Conservation (phyloP, 345 rosid species). For the Firmiana major region DNA sequence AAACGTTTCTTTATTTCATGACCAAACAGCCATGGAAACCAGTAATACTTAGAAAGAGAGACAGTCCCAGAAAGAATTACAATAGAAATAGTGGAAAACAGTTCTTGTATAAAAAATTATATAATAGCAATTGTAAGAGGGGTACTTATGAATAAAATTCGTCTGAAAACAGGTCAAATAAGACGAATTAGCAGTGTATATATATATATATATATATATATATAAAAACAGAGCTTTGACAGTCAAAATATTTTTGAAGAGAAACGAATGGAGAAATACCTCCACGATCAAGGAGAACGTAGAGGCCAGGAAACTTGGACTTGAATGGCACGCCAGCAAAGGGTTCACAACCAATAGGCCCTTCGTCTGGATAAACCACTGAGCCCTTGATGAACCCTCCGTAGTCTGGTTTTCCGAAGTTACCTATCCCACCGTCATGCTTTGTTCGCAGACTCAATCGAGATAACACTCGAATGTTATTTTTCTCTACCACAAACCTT, state of each 20-base stretch:
- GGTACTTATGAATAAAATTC: not conserved
- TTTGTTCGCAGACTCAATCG: constrained; percentile 49
- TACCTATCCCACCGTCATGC: constrained; percentile 78
- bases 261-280: no score
- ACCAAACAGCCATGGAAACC: not conserved
- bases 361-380: constrained; percentile 59
- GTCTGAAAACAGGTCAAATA: not conserved
- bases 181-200: not conserved
- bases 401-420: constrained; percentile 86
- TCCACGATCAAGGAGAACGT: constrained; percentile 86
- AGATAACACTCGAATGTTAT: constrained; percentile 58
- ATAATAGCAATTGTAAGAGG: not conserved
- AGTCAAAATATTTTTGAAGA: no score
- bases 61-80: not conserved
- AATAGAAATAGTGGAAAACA: not conserved
- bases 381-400: constrained; percentile 79
- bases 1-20: not conserved
- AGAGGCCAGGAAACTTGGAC: constrained; percentile 50
- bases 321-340: constrained; percentile 62
- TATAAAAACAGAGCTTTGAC: no score
- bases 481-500: constrained; percentile 91
- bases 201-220: no score
- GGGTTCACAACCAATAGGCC: constrained; percentile 54
- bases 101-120: not conserved
- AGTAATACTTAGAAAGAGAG: no score